Percentiles rank a stretch among this genome's conserved stretches.
Conservation (phyloP, 345 rosid genomes). For the Linum usitatissimum region DNA sequence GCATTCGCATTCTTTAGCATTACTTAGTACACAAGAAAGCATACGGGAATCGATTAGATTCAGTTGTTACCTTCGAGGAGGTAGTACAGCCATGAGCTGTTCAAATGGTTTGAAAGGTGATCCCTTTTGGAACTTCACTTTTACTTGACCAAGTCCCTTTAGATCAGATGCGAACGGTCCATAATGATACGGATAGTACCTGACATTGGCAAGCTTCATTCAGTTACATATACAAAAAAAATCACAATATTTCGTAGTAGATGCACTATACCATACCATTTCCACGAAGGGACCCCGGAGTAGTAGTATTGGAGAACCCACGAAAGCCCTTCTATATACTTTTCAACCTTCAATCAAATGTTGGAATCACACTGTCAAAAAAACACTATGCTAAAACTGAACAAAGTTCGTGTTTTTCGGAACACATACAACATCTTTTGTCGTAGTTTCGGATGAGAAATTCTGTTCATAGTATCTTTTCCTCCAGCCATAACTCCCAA, state of each 20-base stretch:
- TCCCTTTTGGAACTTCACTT: constrained; percentile 14
- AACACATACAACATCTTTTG: constrained; percentile 16
- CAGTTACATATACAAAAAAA: not conserved
- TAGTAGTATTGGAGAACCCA: constrained; percentile 24
- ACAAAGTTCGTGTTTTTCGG: not conserved
- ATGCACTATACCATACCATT: constrained; percentile 15
- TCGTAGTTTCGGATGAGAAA: constrained; percentile 8
- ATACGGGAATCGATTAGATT: not conserved
- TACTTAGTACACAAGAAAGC: not conserved
- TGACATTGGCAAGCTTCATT: not conserved
- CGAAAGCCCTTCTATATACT: constrained; percentile 19
- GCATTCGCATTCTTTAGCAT: not conserved
- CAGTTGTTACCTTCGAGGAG: constrained; percentile 11
- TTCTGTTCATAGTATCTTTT: constrained; percentile 18
- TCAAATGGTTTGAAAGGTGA: constrained; percentile 18
- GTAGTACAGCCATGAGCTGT: constrained; percentile 19
- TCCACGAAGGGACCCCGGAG: constrained; percentile 21
- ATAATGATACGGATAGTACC: constrained; percentile 21
- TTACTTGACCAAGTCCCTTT: constrained; percentile 14
- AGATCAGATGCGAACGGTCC: constrained; percentile 22
- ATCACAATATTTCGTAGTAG: too few relatives aligned
- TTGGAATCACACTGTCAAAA: not conserved
- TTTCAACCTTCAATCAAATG: constrained; percentile 10
- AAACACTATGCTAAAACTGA: too few relatives aligned
- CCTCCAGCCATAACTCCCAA: constrained; percentile 17